phyloP scores from a whole-genome alignment of 768 basidiomycete genomes.

The Tricholoma terreum region DNA sequence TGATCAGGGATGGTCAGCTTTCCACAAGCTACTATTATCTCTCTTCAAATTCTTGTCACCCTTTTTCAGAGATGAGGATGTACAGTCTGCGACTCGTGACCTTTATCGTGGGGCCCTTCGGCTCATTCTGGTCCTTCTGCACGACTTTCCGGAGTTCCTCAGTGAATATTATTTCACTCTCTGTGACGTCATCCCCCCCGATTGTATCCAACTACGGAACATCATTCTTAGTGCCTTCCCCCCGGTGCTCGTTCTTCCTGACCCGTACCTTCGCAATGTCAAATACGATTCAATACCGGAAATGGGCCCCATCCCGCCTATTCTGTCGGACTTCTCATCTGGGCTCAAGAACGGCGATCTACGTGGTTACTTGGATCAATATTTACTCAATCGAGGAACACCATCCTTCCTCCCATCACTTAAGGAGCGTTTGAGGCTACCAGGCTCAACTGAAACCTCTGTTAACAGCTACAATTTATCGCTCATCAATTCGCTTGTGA shows the following conservation, averaged over 20 bases:
- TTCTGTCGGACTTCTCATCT: slow-evolving; percentile 87
- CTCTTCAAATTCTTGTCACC: slow-evolving; percentile 94
- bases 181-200: slow-evolving; percentile 87
- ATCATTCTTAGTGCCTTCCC: slow-evolving; percentile 97
- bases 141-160: slow-evolving; percentile 98
- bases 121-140: slow-evolving; percentile 89
- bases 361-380: slow-evolving; percentile 76
- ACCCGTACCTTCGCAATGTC: slow-evolving; percentile 76
- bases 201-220: slow-evolving; percentile 95
- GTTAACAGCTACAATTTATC: slow-evolving; percentile 79
- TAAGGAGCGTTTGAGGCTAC: slow-evolving; percentile 68
- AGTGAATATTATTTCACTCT: slow-evolving; percentile 96
- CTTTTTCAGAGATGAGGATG: slow-evolving; percentile 80
- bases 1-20: slow-evolving; percentile 85
- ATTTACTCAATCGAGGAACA: slow-evolving; percentile 72
- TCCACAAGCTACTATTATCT: slow-evolving; percentile 90
- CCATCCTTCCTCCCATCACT: slow-evolving; percentile 73
- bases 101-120: slow-evolving; percentile 90
- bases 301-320: slow-evolving; percentile 89
- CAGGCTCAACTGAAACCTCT: slow-evolving; percentile 41
- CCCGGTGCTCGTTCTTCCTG: slow-evolving; percentile 72
- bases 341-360: slow-evolving; percentile 80
- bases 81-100: slow-evolving; percentile 77
- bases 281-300: slow-evolving; percentile 78
- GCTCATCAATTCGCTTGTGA: slow-evolving; percentile 89